Base-by-base conservation (phyloP, 2,329 filamentous ascomycete species). In the Plectosphaerella sp. region DNA sequence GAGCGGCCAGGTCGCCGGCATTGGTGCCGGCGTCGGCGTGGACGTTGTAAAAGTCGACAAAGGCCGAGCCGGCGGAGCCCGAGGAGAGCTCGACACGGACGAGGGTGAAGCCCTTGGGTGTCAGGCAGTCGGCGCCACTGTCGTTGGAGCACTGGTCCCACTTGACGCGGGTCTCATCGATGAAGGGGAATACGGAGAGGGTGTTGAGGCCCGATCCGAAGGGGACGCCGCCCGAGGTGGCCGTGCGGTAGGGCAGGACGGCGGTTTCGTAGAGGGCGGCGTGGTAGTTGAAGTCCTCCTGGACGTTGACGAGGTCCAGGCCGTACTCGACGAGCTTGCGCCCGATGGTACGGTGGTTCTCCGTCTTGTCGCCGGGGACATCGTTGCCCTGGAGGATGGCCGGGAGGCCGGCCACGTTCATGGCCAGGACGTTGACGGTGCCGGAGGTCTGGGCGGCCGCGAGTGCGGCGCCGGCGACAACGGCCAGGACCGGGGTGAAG, bases 281-380 rank as follows among this genome's bases (percentile, higher is more conserved):
- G 58, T 88, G 83, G 65, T 82, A 88, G 67, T 86, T 86, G 72
- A 87, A 87, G 63, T 87, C 82, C 72, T 87, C 85, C 63, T 88
- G 85, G 14, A 85, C 70, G 57, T 88, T 75, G 62, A 87, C 82
- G 25, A 88, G 67, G 57, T 84, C 81, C 66, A 81, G 84, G 52
- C 68, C 74, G 53, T 83, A 78, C 60, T 79, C 57, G 5, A 78
- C 69, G 58, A 88, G 81, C 49, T 77, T 71, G 5, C 72, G 62
- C 1, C 84, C 84, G 47, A 87, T 85, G 25, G 67, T 64, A 10
- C 69, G 69, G 1, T 82, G 73, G 64, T 87, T 87, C 7, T 71
- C 72, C 1, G 71, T 68, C 67, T 87, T 87, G 64, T 85, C 78
- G 20, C 84, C 83, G 2, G 80, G 75, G 2, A 86, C 77, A 5